Evolutionary conservation across 2,329 filamentous ascomycete species (phyloP).

Genomic region (Penicillium sp.): DNA sequence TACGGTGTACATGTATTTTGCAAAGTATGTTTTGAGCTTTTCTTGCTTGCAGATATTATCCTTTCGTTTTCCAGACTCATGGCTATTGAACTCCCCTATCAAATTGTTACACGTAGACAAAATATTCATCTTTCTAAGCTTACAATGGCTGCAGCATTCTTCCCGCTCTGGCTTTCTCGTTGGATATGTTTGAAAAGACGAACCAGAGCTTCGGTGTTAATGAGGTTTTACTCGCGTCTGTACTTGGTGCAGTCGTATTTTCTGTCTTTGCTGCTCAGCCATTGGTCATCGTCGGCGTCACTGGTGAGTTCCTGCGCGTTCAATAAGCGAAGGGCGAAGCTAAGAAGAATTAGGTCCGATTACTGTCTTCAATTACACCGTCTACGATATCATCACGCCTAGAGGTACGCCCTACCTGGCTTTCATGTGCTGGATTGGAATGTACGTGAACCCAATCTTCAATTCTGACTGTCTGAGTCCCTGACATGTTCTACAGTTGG

Average conservation of each 20-base stretch:
- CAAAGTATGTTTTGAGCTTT: constrained; percentile 66
- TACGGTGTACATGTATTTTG: constrained; percentile 94
- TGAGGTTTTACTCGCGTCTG: constrained; percentile 85
- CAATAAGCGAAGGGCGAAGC: background rate
- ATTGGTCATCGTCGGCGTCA: constrained; percentile 88
- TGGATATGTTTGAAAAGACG: constrained; percentile 93
- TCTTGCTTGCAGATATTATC: background rate
- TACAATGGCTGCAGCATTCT: constrained; percentile 67
- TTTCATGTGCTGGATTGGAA: constrained; percentile 91
- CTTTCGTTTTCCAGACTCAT: background rate
- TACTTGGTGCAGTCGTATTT: constrained; percentile 82
- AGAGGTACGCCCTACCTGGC: constrained; percentile 80
- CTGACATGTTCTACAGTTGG: constrained; percentile 63
- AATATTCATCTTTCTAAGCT: constrained; percentile 4
- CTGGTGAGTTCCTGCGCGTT: constrained; percentile 56
- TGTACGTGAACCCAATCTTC: constrained; percentile 56
- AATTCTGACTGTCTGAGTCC: constrained; percentile 1
- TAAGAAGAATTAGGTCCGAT: constrained; percentile 68
- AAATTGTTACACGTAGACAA: background rate
- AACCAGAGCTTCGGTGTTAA: constrained; percentile 86
- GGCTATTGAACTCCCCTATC: background rate
- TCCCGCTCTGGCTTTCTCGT: constrained; percentile 83
- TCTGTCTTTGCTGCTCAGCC: constrained; percentile 80
- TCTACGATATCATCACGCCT: constrained; percentile 84
- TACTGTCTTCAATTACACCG: constrained; percentile 92